These are phyloP conservation scores for Corylus americana DNA, from an alignment of 306 rosid species.

Conservation along the genomic window DNA sequence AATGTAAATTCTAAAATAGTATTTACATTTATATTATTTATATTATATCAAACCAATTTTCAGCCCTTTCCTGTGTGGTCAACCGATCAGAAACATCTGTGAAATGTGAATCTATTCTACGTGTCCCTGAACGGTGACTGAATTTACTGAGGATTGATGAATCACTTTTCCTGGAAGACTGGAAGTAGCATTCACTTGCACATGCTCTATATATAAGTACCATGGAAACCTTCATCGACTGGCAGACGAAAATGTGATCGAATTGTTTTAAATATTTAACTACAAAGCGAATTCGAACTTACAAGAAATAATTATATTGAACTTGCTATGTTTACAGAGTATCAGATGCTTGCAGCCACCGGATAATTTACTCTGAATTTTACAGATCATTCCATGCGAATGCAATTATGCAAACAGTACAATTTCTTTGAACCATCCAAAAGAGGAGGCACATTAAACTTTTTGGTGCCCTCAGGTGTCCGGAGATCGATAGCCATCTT, in stretches of 20 bases:
- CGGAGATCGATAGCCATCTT: constrained; percentile 1
- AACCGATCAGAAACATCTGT: too few relatives aligned
- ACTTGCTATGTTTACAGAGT: background rate
- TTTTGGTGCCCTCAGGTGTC: constrained; percentile 1
- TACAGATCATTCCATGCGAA: background rate
- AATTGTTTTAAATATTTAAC: background rate
- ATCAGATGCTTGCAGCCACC: background rate
- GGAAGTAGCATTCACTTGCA: background rate
- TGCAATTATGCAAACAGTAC: background rate
- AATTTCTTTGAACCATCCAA: background rate
- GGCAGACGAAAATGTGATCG: background rate
- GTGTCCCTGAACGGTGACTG: too few relatives aligned
- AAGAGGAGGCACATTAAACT: background rate
- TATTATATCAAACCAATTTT: too few relatives aligned
- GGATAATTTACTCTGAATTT: background rate
- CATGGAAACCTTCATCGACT: background rate
- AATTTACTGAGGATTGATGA: background rate
- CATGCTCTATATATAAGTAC: background rate
- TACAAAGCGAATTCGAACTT: background rate
- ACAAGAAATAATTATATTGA: background rate
- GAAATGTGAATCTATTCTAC: too few relatives aligned
- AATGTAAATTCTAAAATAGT: too few relatives aligned
- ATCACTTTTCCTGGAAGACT: background rate
- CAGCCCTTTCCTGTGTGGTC: too few relatives aligned
- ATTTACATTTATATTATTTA: too few relatives aligned